Conservation (phyloP, 2,329 filamentous ascomycete species). For the Pyricularia grisea region DNA sequence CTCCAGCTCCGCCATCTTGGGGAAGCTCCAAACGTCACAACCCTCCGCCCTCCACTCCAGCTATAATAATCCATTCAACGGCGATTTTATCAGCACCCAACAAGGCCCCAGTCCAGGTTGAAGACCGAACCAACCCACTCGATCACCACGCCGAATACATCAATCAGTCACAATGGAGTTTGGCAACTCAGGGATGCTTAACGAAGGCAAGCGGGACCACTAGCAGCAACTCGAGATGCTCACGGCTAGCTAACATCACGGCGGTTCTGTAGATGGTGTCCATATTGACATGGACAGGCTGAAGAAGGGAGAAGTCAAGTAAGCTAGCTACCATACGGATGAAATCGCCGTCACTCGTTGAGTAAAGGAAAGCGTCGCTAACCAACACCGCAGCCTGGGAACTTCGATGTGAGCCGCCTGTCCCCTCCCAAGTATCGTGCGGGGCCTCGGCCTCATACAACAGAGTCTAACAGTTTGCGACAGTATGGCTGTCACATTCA, state of each 20-base stretch:
- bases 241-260: conserved; percentile 14
- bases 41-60: conserved; percentile 6
- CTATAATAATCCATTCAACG: conserved; percentile 6
- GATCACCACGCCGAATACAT: conserved; percentile 9
- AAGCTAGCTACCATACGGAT: conserved; percentile 39
- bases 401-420: conserved; percentile 71
- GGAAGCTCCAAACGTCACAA: background rate
- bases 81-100: background rate
- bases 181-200: conserved; percentile 50
- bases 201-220: conserved; percentile 42
- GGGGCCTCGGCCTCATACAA: background rate
- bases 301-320: conserved; percentile 99
- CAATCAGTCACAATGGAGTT: conserved; percentile 46
- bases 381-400: conserved; percentile 58
- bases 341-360: background rate
- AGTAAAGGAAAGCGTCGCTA: conserved; percentile 12
- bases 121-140: conserved; percentile 11
- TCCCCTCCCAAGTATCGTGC: conserved; percentile 13
- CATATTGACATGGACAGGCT: conserved; percentile 98
- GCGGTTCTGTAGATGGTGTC: conserved; percentile 70
- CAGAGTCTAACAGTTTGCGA: background rate
- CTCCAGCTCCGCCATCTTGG: conserved; percentile 15
- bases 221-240: background rate
- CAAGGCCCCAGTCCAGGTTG: background rate
- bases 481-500: conserved; percentile 99